These are phyloP conservation scores for Phytopythium delawarense DNA, from an alignment of 352 stramenopile species.

Conservation along the genomic window DNA sequence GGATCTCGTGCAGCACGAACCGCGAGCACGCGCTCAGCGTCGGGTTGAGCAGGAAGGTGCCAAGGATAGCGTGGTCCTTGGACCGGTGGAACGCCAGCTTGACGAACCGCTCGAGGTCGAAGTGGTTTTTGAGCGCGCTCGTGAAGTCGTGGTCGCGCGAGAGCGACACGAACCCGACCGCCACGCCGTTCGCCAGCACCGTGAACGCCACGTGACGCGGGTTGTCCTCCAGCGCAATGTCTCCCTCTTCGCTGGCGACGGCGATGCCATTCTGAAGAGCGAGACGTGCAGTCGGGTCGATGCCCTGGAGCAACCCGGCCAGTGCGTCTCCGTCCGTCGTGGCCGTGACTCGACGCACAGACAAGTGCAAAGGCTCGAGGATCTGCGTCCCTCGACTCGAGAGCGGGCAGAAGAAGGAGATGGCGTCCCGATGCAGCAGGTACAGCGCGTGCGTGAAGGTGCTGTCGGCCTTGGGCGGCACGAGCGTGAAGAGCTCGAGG, in stretches of 20 bases:
- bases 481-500: slow-evolving; percentile 38
- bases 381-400: slow-evolving; percentile 22
- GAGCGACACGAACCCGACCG: slow-evolving; percentile 42
- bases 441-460: slow-evolving; percentile 60
- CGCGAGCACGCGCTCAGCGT: slow-evolving; percentile 58
- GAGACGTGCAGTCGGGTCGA: slow-evolving; percentile 26
- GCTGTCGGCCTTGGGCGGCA: slow-evolving; percentile 31
- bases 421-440: slow-evolving; percentile 45
- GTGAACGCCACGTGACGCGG: slow-evolving; percentile 57
- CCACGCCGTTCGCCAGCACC: slow-evolving; percentile 38
- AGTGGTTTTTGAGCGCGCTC: slow-evolving; percentile 50
- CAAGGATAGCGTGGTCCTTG: slow-evolving; percentile 63
- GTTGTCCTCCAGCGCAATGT: slow-evolving; percentile 66
- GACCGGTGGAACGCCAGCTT: slow-evolving; percentile 61
- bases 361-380: slow-evolving; percentile 29
- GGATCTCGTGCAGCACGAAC: slow-evolving; percentile 74
- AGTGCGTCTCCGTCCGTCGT: slow-evolving; percentile 12
- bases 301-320: slow-evolving; percentile 11
- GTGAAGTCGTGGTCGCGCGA: slow-evolving; percentile 42
- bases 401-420: slow-evolving; percentile 47
- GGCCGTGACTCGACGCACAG: slow-evolving; percentile 25
- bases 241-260: slow-evolving; percentile 39
- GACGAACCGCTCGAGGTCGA: slow-evolving; percentile 62
- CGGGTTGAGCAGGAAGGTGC: slow-evolving; percentile 66
- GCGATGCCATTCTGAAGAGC: slow-evolving; percentile 32